These are phyloP conservation scores for Sanghuangporus sanghuang DNA, from an alignment of 1,284 basidiomycete species.

Conservation along the genomic window DNA sequence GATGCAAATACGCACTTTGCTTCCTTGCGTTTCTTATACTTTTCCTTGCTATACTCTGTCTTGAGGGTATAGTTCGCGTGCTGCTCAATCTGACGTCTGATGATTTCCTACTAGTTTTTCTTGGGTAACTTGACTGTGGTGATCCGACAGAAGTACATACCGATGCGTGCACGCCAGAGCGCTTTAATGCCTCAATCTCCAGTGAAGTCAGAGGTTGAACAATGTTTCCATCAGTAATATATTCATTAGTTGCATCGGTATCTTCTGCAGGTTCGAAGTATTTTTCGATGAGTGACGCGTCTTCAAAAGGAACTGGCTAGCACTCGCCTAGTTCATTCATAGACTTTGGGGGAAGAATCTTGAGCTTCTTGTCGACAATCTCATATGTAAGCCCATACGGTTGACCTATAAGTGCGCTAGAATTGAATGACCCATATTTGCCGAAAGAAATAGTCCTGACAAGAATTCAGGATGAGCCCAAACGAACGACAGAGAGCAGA, in stretches of 20 bases:
- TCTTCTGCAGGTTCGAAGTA: constrained; percentile 53
- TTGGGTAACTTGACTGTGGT: constrained; percentile 8
- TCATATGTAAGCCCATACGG: constrained; percentile 78
- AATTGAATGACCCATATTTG: constrained; percentile 68
- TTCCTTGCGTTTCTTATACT: constrained; percentile 92
- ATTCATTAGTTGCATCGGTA: constrained; percentile 85
- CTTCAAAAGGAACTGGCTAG: background rate
- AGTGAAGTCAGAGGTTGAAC: constrained; percentile 74
- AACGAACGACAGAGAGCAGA: constrained; percentile 9
- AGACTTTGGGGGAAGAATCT: constrained; percentile 52
- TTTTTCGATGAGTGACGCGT: constrained; percentile 11
- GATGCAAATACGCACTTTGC: constrained; percentile 66
- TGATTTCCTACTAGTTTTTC: constrained; percentile 69
- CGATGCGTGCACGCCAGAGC: constrained; percentile 68
- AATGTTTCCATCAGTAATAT: constrained; percentile 77
- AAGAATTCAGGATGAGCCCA: constrained; percentile 3
- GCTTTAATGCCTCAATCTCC: constrained; percentile 79
- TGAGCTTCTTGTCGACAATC: constrained; percentile 63
- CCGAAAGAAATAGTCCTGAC: constrained; percentile 61
- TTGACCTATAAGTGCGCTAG: constrained; percentile 64
- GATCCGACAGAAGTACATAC: constrained; percentile 34
- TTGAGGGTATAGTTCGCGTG: constrained; percentile 89
- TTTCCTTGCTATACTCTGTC: constrained; percentile 96
- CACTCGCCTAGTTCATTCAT: constrained; percentile 69
- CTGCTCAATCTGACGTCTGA: constrained; percentile 85